Conservation (phyloP, 2,329 filamentous ascomycete species). For the Fragosphaeria purpurea region DNA sequence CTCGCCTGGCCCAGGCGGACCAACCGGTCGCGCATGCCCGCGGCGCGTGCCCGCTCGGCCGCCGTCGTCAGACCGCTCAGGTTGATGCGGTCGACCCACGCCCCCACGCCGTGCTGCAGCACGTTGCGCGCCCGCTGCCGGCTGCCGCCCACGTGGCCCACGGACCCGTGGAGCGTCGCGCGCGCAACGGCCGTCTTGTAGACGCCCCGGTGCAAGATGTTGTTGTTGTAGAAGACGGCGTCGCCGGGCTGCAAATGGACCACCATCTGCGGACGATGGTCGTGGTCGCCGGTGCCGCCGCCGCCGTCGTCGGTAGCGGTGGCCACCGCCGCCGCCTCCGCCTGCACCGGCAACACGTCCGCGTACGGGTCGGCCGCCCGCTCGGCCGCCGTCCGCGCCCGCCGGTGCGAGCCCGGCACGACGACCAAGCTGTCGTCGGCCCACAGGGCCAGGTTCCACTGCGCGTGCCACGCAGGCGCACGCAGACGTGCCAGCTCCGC, state of each 20-base stretch:
- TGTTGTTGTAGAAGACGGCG: conserved; percentile 82
- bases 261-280: conserved; percentile 53
- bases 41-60: conserved; percentile 37
- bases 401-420: conserved; percentile 64
- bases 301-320: background rate
- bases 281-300: conserved; percentile 30
- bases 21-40: conserved; percentile 53
- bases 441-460: conserved; percentile 80
- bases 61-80: conserved; percentile 34
- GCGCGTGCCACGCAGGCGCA: conserved; percentile 58
- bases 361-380: conserved; percentile 57
- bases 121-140: conserved; percentile 57
- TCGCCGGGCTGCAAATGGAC: conserved; percentile 65
- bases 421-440: conserved; percentile 65
- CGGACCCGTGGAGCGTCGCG: conserved; percentile 63
- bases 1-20: conserved; percentile 51
- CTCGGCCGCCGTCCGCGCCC: conserved; percentile 62
- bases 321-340: background rate
- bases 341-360: conserved; percentile 48
- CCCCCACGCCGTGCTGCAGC: conserved; percentile 62
- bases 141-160: conserved; percentile 50
- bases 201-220: conserved; percentile 67
- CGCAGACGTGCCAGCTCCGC: conserved; percentile 55
- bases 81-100: conserved; percentile 52
- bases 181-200: conserved; percentile 51